phyloP scores from a whole-genome alignment of 495 filamentous ascomycete species.

The Daldinia grandis region DNA sequence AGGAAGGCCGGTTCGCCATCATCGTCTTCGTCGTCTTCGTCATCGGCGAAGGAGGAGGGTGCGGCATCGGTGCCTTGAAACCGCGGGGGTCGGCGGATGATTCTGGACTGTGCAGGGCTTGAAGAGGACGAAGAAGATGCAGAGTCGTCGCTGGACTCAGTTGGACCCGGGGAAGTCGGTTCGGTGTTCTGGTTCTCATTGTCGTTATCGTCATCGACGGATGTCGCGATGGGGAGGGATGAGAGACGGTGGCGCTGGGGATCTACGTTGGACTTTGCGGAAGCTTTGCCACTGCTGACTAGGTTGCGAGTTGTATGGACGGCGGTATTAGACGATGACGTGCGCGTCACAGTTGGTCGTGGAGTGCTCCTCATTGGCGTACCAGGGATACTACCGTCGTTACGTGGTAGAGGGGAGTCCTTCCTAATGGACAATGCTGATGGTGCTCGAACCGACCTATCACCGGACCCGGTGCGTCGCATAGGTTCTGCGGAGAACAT shows the following conservation, averaged over 20 bases:
- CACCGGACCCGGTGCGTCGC: slow-evolving; percentile 66
- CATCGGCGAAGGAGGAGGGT: slow-evolving; percentile 48
- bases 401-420: slow-evolving; percentile 63
- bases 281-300: slow-evolving; percentile 27
- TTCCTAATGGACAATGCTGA: slow-evolving; percentile 71
- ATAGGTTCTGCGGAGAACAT: slow-evolving; percentile 60
- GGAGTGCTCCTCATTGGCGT: slow-evolving; percentile 48
- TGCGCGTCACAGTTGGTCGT: slow-evolving; percentile 59
- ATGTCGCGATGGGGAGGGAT: slow-evolving; percentile 45
- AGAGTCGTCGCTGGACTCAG: slow-evolving; percentile 46
- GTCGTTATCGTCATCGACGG: slow-evolving; percentile 34
- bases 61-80: slow-evolving; percentile 53
- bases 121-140: slow-evolving; percentile 56
- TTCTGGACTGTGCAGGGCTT: slow-evolving; percentile 58
- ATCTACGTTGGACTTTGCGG: slow-evolving; percentile 29
- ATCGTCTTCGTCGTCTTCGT: slow-evolving; percentile 58
- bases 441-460: slow-evolving; percentile 61
- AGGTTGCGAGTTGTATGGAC: slow-evolving; percentile 51
- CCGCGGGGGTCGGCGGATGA: slow-evolving; percentile 67
- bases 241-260: slow-evolving; percentile 2
- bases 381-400: slow-evolving; percentile 52
- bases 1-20: slow-evolving; percentile 75
- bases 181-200: slow-evolving; percentile 38
- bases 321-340: slow-evolving; percentile 67
- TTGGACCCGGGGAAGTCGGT: slow-evolving; percentile 47